Conservation (phyloP, 2,329 filamentous ascomycete species). For the Fusarium gaditjirri region DNA sequence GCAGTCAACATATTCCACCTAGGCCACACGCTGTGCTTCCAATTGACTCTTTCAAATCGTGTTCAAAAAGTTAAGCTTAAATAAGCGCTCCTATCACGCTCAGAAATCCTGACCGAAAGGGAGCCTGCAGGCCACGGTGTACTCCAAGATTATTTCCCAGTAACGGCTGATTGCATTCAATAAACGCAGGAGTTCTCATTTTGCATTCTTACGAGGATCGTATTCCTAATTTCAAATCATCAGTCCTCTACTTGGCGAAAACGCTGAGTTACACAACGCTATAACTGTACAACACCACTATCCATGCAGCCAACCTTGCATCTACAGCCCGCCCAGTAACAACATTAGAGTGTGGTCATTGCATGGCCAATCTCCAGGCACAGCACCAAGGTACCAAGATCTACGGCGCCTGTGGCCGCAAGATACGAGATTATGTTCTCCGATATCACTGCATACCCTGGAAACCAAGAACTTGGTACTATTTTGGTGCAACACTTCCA, state of each 20-base stretch:
- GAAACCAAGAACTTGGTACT: not conserved
- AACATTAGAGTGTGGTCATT: conserved; percentile 6
- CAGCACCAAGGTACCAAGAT: conserved; percentile 5
- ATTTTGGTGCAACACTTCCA: conserved; percentile 4
- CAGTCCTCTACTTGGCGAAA: conserved; percentile 1
- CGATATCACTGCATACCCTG: conserved; percentile 16
- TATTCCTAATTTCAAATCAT: not conserved
- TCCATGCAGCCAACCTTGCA: conserved; percentile 17
- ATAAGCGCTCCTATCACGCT: not conserved
- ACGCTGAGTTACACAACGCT: conserved; percentile 10
- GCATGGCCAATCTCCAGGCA: conserved; percentile 3
- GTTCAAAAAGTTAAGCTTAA: not conserved
- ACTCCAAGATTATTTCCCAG: not conserved
- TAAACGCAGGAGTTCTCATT: not conserved
- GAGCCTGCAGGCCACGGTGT: not conserved
- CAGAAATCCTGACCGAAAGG: not conserved
- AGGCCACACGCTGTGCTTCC: not conserved
- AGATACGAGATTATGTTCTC: conserved; percentile 30
- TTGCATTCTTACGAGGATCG: not conserved
- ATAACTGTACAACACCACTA: not conserved
- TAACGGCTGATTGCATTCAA: conserved; percentile 2
- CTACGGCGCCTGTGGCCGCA: conserved; percentile 23
- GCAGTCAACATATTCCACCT: too few relatives aligned
- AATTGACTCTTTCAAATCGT: not conserved
- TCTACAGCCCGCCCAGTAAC: not conserved